Conservation (phyloP, 78 protist genomes). For the Guillardia theta region DNA sequence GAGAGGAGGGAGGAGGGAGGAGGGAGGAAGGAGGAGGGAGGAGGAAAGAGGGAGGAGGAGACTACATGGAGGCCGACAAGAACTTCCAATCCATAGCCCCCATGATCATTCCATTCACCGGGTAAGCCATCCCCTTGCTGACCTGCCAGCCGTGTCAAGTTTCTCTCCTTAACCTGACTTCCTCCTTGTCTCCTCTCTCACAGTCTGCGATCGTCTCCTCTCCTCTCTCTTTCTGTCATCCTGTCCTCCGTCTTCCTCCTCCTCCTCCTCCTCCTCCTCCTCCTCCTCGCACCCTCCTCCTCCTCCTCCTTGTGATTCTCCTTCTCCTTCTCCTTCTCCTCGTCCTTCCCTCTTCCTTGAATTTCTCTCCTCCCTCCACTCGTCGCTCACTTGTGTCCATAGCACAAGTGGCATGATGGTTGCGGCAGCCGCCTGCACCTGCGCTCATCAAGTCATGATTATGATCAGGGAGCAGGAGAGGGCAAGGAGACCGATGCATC, state of each 20-base stretch:
- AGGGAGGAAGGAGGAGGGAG: neutral
- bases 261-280: neutral
- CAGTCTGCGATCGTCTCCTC: neutral
- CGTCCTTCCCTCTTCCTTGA: no score
- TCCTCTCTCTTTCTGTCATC: neutral
- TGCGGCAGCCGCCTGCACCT: neutral
- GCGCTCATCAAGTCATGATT: no score
- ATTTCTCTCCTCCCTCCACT: neutral
- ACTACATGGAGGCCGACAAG: neutral
- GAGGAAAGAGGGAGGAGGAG: neutral
- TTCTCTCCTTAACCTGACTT: neutral
- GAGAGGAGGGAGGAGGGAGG: neutral
- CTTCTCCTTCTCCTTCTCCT: neutral
- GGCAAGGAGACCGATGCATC: no score
- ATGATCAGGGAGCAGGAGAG: no score
- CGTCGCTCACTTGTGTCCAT: neutral
- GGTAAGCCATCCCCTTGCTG: conserved; percentile 41
- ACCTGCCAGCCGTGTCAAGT: neutral
- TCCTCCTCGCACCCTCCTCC: neutral
- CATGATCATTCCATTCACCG: neutral
- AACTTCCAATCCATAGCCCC: conserved; percentile 29
- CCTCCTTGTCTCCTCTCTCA: neutral
- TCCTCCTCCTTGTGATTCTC: neutral
- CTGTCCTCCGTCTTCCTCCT: neutral
- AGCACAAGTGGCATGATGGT: neutral